Evolutionary conservation across 78 protist genomes (phyloP), one percentile per base, ranked within the genome.

Genomic region (Trichosphaerium sp.): DNA sequence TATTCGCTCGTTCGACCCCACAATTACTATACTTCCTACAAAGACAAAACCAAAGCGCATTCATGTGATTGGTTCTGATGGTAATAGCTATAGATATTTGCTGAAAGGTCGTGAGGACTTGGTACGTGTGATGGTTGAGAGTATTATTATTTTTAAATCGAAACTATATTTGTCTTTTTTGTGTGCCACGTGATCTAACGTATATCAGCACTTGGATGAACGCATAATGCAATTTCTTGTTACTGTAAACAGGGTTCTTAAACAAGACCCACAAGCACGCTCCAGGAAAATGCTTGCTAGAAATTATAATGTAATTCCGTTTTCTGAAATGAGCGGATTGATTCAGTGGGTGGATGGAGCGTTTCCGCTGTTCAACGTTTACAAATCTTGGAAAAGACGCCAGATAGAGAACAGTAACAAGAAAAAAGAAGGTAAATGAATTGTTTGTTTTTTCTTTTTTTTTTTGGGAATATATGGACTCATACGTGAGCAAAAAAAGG

Each of bases 1-100:
- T 6, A 67, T 78, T 4, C 67, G 56, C 48, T 28, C 59, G 10
- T 59, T 90, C 12, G 81, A 32, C 0, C 65, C 62, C 34, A 38
- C 28, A 0, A 60, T 87, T 25, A 42, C 23, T 25, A 35, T 89
- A 18, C 67, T 91, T 18, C 78, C 75, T n/a, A 79, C 91, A 6
- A 90, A 90, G 70, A 88, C 93, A 39, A 87, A 60, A 25, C 96
- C 96, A 3, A 91, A 89, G 58, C 84, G 74, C 75, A 11, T 91
- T 2, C 1, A 56, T 18, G 26, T 91, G 7, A 8, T 71, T 47
- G 93, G 92, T 14, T 28, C 47, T 28, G 91, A 91, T 52, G 96
- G 93, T 25, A 29, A 31, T 32, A 10, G 55, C 28, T 76, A 87
- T 62, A 6, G 69, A 7, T 89, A 55, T 51, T 64, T 91, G 31